phyloP scores from a whole-genome alignment of 352 stramenopile genomes.

The Globisporangium alternatum region DNA sequence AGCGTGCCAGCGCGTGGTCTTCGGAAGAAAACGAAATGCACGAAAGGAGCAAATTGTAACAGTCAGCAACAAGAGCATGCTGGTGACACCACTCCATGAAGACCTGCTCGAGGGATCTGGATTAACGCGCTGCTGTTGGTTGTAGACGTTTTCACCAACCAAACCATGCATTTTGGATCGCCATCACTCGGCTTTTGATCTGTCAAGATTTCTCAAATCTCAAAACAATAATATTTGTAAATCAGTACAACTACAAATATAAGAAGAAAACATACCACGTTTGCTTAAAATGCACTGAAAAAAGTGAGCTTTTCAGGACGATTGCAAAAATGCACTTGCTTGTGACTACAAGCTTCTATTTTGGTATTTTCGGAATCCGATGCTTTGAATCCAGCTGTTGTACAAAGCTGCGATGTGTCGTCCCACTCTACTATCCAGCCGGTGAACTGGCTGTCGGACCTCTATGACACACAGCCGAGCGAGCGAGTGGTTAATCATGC shows the following conservation, averaged over 20 bases:
- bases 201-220: too few relatives aligned
- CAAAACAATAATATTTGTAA: background rate
- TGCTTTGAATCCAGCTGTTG: constrained; percentile 1
- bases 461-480: background rate
- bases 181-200: too few relatives aligned
- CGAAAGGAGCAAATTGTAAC: background rate
- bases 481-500: constrained; percentile 8
- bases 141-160: too few relatives aligned
- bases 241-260: background rate
- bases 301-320: background rate
- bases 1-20: background rate
- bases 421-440: background rate
- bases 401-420: background rate
- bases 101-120: too few relatives aligned
- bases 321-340: background rate
- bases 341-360: background rate
- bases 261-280: background rate
- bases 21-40: background rate
- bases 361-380: background rate
- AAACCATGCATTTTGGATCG: too few relatives aligned
- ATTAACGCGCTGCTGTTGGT: too few relatives aligned
- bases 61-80: too few relatives aligned
- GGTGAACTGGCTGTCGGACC: constrained; percentile 3
- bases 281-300: background rate
- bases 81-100: background rate